Percentiles rank a stretch among this genome's conserved stretches.
Conservation (phyloP, 2,329 filamentous ascomycete species). For the Sphaerulina populicola region DNA sequence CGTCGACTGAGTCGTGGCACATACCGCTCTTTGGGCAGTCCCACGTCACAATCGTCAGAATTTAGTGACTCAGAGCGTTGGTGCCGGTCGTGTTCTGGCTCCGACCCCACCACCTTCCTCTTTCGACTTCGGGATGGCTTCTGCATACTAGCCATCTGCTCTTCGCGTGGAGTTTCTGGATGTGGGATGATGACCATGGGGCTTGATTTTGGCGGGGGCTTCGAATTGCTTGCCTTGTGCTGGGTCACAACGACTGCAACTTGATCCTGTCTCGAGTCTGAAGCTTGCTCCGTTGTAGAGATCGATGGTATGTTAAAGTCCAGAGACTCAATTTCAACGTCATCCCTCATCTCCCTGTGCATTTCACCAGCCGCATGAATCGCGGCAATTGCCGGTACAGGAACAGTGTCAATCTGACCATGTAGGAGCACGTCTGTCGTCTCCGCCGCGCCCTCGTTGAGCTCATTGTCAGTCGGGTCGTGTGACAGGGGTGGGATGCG, state of each 20-base stretch:
- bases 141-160: conserved; percentile 10
- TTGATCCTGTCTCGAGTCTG: neutral
- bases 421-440: neutral
- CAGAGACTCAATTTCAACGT: neutral
- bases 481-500: neutral
- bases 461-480: neutral
- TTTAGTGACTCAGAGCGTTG: conserved; percentile 21
- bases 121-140: conserved; percentile 18
- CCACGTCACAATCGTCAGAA: conserved; percentile 30
- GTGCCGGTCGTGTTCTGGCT: conserved; percentile 1
- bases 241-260: neutral
- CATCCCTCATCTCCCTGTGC: neutral
- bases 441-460: neutral
- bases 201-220: conserved; percentile 14
- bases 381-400: neutral
- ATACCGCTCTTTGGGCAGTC: conserved; percentile 35
- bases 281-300: neutral
- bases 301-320: neutral
- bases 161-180: conserved; percentile 12
- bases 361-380: neutral
- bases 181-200: conserved; percentile 15
- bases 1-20: conserved; percentile 34
- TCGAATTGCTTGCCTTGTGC: neutral
- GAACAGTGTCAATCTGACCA: neutral
- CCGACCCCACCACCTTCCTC: conserved; percentile 17